Evolutionary conservation across 2,329 filamentous ascomycete species (phyloP).

Genomic region (Fusarium duplospermum): DNA sequence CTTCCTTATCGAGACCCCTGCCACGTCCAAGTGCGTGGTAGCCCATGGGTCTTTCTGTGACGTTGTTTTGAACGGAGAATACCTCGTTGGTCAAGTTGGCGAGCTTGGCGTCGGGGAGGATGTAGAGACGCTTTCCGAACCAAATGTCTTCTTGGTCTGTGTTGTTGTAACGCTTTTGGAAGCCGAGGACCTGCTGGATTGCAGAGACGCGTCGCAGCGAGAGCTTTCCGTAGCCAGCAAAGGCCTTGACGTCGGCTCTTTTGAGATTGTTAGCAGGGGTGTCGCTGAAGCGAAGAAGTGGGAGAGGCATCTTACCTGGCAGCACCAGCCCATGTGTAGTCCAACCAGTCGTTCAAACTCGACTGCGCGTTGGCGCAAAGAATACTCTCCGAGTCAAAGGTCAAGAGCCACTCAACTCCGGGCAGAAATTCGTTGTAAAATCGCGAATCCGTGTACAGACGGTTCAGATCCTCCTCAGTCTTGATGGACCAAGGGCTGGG

Average conservation of each 20-base stretch:
- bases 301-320: background rate
- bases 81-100: background rate
- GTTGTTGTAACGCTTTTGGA: slow-evolving; percentile 1
- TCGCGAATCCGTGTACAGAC: background rate
- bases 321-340: background rate
- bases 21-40: background rate
- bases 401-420: background rate
- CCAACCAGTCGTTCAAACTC: background rate
- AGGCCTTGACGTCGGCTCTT: background rate
- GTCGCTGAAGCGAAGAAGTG: background rate
- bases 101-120: background rate
- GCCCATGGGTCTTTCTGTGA: background rate
- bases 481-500: slow-evolving; percentile 2
- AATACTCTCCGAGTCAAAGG: background rate
- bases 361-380: background rate
- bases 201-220: slow-evolving; percentile 3
- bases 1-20: background rate
- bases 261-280: background rate
- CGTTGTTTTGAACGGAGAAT: background rate
- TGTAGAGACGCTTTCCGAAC: background rate
- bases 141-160: background rate
- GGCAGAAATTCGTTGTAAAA: slow-evolving; percentile 4
- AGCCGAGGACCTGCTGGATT: background rate
- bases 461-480: background rate
- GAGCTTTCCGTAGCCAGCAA: background rate